Evolutionary conservation across 345 rosid genomes (phyloP), one percentile per base, ranked within the genome.

Genomic region (Rhodamnia rubescens): DNA sequence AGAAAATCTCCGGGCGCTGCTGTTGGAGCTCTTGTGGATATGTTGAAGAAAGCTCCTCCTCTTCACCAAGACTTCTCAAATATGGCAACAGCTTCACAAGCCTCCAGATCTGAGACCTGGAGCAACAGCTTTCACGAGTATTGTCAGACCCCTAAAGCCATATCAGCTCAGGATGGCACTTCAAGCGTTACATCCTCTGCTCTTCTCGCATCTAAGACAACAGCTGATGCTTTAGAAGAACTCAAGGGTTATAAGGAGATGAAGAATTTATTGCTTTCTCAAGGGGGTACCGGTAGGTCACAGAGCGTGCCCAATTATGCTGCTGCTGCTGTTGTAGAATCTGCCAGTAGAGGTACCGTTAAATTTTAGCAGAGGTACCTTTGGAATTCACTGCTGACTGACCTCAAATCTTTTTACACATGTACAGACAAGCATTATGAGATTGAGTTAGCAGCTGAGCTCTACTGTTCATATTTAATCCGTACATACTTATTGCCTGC

Each of bases 11-110:
- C 92, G 56, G 98, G 91, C 89, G 99, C 98, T 84, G 98, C 94
- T 54, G 98, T 97, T 84, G 98, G 99, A 89, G 96, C 93, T 53
- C 94, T 96, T 74, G 98, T 97, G 78, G 82, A 50, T 9, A 91
- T 97, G 98, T 91, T 97, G 92, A 90, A 93, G 91, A 95, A 94
- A 93, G 98, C 98, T 52, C 95, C 93, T 18, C 98, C 98, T 59
- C 96, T 97, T 27, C 90, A 90, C 50, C 96, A 93, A 89, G 98
- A 93, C 55, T 56, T 74, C 64, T 88, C 91, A n/a, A 54, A 84
- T 32, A 86, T 89, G 15, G 59, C 81, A 51, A 88, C 87, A 84
- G 85, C 90, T 50, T 82, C 91, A 6, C 92, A 89, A 75, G 85
- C 90, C 80, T 58, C 87, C 20, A 84, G 85, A 86, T 84, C 90